Evolutionary conservation across 2,329 filamentous ascomycete genomes (phyloP), one percentile per base, ranked within the genome.

Genomic region (Paecilomyces sp.): DNA sequence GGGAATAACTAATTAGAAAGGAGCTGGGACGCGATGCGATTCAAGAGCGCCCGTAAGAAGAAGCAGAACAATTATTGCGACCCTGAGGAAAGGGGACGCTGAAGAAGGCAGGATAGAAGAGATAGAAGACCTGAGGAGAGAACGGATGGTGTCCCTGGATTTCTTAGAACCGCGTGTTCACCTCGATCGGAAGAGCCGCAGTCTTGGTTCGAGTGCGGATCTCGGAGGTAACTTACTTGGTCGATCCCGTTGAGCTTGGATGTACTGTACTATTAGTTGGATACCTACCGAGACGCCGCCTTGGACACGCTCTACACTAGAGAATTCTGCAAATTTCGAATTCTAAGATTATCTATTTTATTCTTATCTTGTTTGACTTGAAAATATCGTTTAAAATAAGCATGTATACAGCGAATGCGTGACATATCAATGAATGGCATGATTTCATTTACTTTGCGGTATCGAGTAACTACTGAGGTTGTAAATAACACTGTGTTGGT

Each of bases 11-110:
- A 63, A 47, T n/a, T 47, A 8, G 50, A 18, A 60, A 60, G 33
- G 58, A 61, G 56, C 61, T 58, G 31, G 59, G 59, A 47, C 61
- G 57, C 47, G 61, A 63, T 15, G 57, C 57, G 30, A 59, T 57
- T 25, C 57, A 63, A 59, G 57, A 61, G 41, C 41, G 54, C 28
- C 55, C 56, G 41, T 61, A 54, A n/a, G 57, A 58, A 18, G 52
- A 31, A 25, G 56, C 53, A 47, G 60, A 54, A 52, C 61, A 57
- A 15, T 57, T 56, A 3, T 56, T 33, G 30, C 57, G 53, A 41
- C 60, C 61, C 54, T 57, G 60, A 13, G 50, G 41, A 53, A 63
- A 59, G 54, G 59, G 47, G 28, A 41, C 53, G 25, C 41, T 47
- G 36, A 47, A 15, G 8, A 8, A 47, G 15, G n/a, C 36, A 33